Base-by-base conservation (phyloP, 805 yeast genomes). In the Candida nanaspora region DNA sequence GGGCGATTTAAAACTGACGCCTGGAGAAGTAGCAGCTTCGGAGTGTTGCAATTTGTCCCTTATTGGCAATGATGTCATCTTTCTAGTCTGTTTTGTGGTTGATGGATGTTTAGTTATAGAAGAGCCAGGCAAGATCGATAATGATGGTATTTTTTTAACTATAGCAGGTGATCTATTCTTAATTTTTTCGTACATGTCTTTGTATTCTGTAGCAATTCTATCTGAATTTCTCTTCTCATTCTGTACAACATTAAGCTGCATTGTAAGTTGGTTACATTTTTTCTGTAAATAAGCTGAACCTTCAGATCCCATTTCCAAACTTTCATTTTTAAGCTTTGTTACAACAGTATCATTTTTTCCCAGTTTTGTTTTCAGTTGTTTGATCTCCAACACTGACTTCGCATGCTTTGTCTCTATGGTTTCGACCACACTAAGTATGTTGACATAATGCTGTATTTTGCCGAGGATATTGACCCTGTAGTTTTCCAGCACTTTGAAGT, bases 121-220 rank as follows among this genome's bases (percentile, higher is more conserved):
- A n/a, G n/a, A n/a, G n/a, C n/a, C n/a, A 13, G 57, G 57, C 9
- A 56, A 52, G 1, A 53, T 47, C 7, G 55, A 50, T 28, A 53
- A 47, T 20, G 35, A 33, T 14, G 7, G 20, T 4, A 33, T 13
- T 18, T 31, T 16, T 11, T 31, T 31, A n/a, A 19, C 16, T 15
- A 6, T 9, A 18, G 16, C 34, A 6, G n/a, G n/a, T n/a, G n/a
- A n/a, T n/a, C n/a, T 31, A 10, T 16, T 10, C 19, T 18, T 16
- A 8, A 33, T 6, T 4, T 14, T 39, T 28, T 44, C 39, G 11
- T 39, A 26, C 32, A 38, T 41, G 9, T 25, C 4, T 33, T 39
- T 43, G 27, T 46, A 27, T 9, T 49, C 49, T 23, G 14, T 38
- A 27, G 42, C 21, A 13, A 33, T 27, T 22, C 42, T 49, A 16